Base-by-base conservation (phyloP, 2,329 filamentous ascomycete species). In the Penicillium sp. region DNA sequence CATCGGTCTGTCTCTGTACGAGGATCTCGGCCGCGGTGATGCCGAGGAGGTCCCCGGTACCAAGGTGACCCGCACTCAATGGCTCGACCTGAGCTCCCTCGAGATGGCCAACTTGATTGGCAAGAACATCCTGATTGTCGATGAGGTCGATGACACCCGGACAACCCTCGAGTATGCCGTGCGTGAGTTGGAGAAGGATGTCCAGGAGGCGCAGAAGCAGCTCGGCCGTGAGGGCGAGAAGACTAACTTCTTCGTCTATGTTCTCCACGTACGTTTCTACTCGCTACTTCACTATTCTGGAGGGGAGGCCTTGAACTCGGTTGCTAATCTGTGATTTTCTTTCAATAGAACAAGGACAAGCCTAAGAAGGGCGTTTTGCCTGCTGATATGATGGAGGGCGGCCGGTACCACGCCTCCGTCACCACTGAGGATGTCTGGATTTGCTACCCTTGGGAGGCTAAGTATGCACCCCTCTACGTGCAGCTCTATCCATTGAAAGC, bases 371-470 rank as follows among this genome's bases (percentile, higher is more conserved):
- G 95, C 55, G 80, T 79, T 20, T 83, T 99, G 58, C 93, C 95
- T 11, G 72, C 86, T 20, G 88, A 92, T 39, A 92, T 98, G 85
- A 82, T 94, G 65, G 79, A 83, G 42, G 79, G 87, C 57, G 85
- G 85, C 58, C 84, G 89, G 70, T 99, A 99, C 79, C 78, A 90
- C 67, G 95, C 95, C 22, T 92, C 95, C 22, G 83, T 89, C 73
- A 98, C 94, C 5, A 90, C 96, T 35, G 86, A 85, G n/a, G 94
- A 99, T 78, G 89, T 92, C 66, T 99, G 95, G 95, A 98, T 98
- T 76, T 96, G 92, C 84, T 99, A 99, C 80, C 95, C 95, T 15
- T 99, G 95, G 95, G 95, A 98, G 82, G 95, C 95, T 45, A 89
- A 80, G 83, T 86, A 80, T 57, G 83, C 80, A 34, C 58, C n/a